phyloP scores from a whole-genome alignment of 345 rosid genomes.

The Linum lewisii region DNA sequence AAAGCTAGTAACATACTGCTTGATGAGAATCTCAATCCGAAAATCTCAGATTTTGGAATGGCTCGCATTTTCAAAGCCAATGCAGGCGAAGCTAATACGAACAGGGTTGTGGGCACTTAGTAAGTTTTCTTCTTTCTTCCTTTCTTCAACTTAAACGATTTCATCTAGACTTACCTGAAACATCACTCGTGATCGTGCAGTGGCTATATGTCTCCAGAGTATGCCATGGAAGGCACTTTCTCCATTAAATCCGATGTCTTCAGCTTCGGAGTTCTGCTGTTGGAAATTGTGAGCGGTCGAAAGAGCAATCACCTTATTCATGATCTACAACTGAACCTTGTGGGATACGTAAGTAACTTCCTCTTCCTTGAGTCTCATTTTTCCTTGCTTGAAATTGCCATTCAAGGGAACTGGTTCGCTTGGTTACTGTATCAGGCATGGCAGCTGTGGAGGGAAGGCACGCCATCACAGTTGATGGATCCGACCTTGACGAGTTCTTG shows the following conservation, averaged over 20 bases:
- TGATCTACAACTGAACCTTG: slow-evolving; percentile 8
- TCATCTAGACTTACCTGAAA: background rate
- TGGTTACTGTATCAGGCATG: slow-evolving; percentile 5
- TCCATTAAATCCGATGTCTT: slow-evolving; percentile 19
- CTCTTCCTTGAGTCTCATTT: background rate
- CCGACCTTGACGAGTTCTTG: background rate
- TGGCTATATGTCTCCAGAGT: slow-evolving; percentile 22
- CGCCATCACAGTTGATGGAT: background rate
- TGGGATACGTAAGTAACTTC: slow-evolving; percentile 10
- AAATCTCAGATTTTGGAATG: slow-evolving; percentile 18
- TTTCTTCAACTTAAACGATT: too few relatives aligned
- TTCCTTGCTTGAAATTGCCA: background rate
- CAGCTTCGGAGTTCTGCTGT: slow-evolving; percentile 15
- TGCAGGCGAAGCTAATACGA: slow-evolving; percentile 9
- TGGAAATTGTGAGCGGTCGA: slow-evolving; percentile 4
- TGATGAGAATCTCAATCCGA: slow-evolving; percentile 15
- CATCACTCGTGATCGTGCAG: slow-evolving; percentile 2
- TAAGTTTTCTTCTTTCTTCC: slow-evolving; percentile 1
- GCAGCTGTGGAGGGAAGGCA: slow-evolving; percentile 9
- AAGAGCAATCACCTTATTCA: slow-evolving; percentile 8
- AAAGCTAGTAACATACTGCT: slow-evolving; percentile 16
- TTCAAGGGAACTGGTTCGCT: too few relatives aligned
- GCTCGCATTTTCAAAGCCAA: slow-evolving; percentile 14
- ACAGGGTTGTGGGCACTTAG: slow-evolving; percentile 18
- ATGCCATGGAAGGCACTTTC: slow-evolving; percentile 12